Conservation (phyloP, 1,139 yeast species). For the Suhomyces wounanorum region DNA sequence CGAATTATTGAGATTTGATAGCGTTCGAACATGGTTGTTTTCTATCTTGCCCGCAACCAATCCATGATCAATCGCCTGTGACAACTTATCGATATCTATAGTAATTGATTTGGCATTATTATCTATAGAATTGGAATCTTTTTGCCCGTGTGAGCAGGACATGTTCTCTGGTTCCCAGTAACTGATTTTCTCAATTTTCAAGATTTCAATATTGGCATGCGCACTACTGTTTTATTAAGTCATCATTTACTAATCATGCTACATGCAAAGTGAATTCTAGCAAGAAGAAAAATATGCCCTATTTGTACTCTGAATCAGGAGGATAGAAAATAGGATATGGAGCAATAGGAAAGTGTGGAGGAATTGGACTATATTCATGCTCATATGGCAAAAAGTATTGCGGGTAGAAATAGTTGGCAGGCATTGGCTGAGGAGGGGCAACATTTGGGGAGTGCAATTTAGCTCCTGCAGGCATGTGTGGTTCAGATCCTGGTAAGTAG, state of each 20-base stretch:
- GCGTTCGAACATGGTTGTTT: not conserved
- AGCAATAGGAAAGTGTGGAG: conserved; percentile 9
- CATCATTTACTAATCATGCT: not conserved
- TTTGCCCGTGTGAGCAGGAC: conserved; percentile 4
- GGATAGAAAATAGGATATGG: conserved; percentile 14
- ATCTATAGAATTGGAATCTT: not conserved
- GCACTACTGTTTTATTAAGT: not conserved
- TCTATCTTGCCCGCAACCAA: not conserved
- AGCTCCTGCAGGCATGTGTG: conserved; percentile 9
- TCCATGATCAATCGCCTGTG: conserved; percentile 8
- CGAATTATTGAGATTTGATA: conserved; percentile 4
- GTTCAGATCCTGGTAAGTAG: conserved; percentile 12
- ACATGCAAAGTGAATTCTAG: not conserved
- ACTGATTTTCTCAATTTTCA: not conserved
- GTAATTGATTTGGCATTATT: not conserved
- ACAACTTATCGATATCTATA: conserved; percentile 12
- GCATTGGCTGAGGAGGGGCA: conserved; percentile 10
- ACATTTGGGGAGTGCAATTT: conserved; percentile 5
- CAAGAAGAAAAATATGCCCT: not conserved
- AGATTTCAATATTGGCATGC: not conserved
- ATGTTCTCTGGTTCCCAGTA: not conserved
- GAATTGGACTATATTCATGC: conserved; percentile 8
- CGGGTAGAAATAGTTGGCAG: conserved; percentile 11
- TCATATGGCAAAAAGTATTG: conserved; percentile 14
- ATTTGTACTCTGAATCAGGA: conserved; percentile 8